phyloP scores from a whole-genome alignment of 2,329 filamentous ascomycete species.

The Alternaria arborescens region DNA sequence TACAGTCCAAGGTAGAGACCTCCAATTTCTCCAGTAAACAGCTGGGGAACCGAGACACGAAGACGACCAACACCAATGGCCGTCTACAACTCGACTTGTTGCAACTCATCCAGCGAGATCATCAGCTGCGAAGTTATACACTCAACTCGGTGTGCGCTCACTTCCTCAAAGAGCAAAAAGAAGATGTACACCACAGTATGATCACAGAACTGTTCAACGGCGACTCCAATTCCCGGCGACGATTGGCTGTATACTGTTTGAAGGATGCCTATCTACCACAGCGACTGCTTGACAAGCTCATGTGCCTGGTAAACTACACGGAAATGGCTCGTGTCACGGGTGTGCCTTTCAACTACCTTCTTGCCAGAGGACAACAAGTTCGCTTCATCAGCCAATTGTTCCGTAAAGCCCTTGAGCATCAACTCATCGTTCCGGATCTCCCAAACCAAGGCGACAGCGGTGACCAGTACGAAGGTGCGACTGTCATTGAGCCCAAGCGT shows the following conservation, averaged over 20 bases:
- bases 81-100: constrained; percentile 90
- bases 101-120: constrained; percentile 93
- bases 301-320: constrained; percentile 98
- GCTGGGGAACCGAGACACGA: constrained; percentile 95
- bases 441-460: constrained; percentile 71
- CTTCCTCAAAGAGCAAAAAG: constrained; percentile 96
- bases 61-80: constrained; percentile 93
- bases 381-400: constrained; percentile 98
- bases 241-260: constrained; percentile 92
- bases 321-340: constrained; percentile 99
- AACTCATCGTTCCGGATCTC: constrained; percentile 91
- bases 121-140: constrained; percentile 95
- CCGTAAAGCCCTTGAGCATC: constrained; percentile 90
- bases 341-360: constrained; percentile 93
- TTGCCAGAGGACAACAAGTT: constrained; percentile 93
- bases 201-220: constrained; percentile 98
- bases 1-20: constrained; percentile 75
- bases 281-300: constrained; percentile 94
- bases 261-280: constrained; percentile 98
- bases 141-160: constrained; percentile 95
- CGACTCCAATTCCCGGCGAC: constrained; percentile 87
- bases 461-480: constrained; percentile 96
- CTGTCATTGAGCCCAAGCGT: constrained; percentile 93
- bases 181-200: constrained; percentile 99
- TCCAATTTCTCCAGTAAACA: constrained; percentile 97